Evolutionary conservation across 2,329 filamentous ascomycete species (phyloP).

Genomic region (Dactylonectria macrodidyma): DNA sequence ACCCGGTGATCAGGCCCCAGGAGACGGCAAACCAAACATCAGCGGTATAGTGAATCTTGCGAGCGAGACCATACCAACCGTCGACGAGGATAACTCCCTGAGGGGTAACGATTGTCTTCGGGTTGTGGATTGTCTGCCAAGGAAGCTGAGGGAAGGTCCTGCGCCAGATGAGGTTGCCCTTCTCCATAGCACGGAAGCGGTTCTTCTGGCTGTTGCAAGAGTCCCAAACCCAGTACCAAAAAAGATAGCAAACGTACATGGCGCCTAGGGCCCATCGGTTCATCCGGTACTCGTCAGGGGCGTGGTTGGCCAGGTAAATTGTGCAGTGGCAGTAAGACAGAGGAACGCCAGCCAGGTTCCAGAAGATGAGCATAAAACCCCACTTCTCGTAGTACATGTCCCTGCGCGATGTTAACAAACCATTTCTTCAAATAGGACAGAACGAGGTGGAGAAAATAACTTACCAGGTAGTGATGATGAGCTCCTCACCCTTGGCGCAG

Average conservation of each 20-base stretch:
- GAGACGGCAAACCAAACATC: conserved; percentile 65
- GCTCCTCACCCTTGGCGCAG: conserved; percentile 92
- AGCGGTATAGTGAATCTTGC: conserved; percentile 71
- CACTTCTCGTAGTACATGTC: conserved; percentile 98
- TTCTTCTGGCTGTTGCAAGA: conserved; percentile 96
- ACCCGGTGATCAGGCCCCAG: conserved; percentile 68
- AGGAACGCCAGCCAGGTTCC: conserved; percentile 93
- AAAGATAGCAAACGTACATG: conserved; percentile 81
- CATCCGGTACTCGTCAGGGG: conserved; percentile 83
- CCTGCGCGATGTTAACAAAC: conserved; percentile 50
- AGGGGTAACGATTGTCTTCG: conserved; percentile 80
- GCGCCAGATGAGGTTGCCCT: conserved; percentile 78
- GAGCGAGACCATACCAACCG: conserved; percentile 85
- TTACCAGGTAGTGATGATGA: conserved; percentile 86
- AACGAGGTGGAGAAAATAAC: conserved; percentile 12
- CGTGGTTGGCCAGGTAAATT: conserved; percentile 88
- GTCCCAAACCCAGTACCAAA: conserved; percentile 93
- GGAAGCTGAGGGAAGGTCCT: conserved; percentile 92
- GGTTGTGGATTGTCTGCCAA: conserved; percentile 87
- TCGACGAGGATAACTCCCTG: conserved; percentile 85
- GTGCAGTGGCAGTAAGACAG: conserved; percentile 95
- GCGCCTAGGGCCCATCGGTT: conserved; percentile 76
- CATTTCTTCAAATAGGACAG: neutral
- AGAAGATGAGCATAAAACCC: conserved; percentile 98
- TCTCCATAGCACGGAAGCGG: conserved; percentile 86